Evolutionary conservation across 768 basidiomycete species (phyloP).

Genomic region (Sporobolomyces pararoseus): DNA sequence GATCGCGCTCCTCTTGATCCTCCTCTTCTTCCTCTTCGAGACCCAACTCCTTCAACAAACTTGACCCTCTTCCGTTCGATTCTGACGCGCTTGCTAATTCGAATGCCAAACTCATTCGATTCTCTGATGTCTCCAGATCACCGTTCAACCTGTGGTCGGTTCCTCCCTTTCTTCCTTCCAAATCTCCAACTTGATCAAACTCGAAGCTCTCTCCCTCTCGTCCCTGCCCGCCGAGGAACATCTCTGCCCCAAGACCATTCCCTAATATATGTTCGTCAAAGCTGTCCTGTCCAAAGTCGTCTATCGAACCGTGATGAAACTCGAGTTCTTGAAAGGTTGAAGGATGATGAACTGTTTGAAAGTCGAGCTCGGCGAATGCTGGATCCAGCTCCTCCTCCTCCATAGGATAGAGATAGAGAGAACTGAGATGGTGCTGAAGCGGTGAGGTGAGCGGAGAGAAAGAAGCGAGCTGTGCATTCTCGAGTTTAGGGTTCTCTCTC

Average conservation of each 20-base stretch:
- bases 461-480: not conserved
- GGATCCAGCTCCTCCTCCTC: slow-evolving; percentile 35
- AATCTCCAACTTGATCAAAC: not conserved
- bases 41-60: slow-evolving; percentile 31
- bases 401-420: not conserved
- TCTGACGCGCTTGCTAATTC: slow-evolving; percentile 33
- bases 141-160: not conserved
- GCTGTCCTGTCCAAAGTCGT: not conserved
- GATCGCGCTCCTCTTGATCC: not conserved
- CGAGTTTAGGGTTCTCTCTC: no score
- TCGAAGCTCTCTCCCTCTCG: not conserved
- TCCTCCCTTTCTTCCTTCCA: not conserved
- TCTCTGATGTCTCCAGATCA: not conserved
- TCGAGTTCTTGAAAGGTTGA: no score
- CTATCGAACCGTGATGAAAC: not conserved
- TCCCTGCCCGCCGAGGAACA: not conserved
- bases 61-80: not conserved
- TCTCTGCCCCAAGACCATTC: not conserved
- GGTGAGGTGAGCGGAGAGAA: not conserved
- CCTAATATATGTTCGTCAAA: not conserved
- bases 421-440: not conserved
- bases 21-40: slow-evolving; percentile 26
- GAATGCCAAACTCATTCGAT: slow-evolving; percentile 20
- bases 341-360: not conserved
- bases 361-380: slow-evolving; percentile 33